phyloP scores from a whole-genome alignment of 345 rosid species.

The Xanthoceras sorbifolium region DNA sequence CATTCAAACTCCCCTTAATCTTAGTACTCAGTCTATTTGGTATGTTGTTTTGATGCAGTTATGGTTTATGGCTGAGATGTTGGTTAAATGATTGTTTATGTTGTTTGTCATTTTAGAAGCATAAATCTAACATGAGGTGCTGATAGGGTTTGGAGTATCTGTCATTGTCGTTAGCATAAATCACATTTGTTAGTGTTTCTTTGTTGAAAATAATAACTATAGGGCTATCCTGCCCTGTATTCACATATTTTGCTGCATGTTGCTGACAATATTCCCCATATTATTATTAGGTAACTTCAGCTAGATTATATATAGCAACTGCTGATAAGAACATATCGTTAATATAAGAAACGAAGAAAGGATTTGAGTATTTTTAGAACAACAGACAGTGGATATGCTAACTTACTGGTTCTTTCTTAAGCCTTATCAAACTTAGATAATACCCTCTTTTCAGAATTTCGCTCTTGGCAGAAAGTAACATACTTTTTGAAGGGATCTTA shows the following conservation, averaged over 20 bases:
- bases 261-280: not conserved
- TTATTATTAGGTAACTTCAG: not conserved
- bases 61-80: not conserved
- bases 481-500: no score
- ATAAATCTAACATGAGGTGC: not conserved
- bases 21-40: not conserved
- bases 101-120: not conserved
- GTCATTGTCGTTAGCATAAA: not conserved
- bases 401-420: not conserved
- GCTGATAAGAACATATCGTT: not conserved
- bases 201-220: not conserved
- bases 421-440: not conserved
- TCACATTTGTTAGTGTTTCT: not conserved
- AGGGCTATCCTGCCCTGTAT: not conserved
- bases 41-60: not conserved
- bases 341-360: not conserved
- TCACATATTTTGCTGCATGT: not conserved
- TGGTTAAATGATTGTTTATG: not conserved
- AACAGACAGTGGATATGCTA: not conserved
- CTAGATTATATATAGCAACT: not conserved
- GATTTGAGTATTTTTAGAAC: not conserved
- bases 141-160: not conserved
- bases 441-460: not conserved
- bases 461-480: not conserved
- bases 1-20: not conserved